Conservation (phyloP, 2,329 filamentous ascomycete species). For the Exophiala calicioides region DNA sequence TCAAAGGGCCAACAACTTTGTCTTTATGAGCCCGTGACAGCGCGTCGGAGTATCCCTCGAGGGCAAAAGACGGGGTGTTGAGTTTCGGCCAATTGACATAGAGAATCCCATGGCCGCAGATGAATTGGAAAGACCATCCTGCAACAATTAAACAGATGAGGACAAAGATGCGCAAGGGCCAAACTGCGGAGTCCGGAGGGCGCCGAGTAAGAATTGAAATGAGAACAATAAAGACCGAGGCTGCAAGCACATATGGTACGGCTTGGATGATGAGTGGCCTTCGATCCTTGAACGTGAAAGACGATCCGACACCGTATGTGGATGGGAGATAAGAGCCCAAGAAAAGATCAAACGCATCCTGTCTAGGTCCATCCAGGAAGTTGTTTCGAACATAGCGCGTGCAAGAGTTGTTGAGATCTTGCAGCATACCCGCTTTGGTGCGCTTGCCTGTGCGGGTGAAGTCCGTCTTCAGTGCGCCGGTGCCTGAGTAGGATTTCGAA, state of each 20-base stretch:
- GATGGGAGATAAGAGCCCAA: slow-evolving; percentile 80
- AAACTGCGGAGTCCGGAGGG: slow-evolving; percentile 70
- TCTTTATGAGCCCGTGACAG: slow-evolving; percentile 80
- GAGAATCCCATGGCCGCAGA: slow-evolving; percentile 82
- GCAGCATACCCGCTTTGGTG: slow-evolving; percentile 79
- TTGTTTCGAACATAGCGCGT: slow-evolving; percentile 93
- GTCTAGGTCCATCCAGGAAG: slow-evolving; percentile 87
- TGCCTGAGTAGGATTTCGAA: slow-evolving; percentile 88
- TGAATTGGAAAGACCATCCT: slow-evolving; percentile 73
- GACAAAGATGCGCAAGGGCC: slow-evolving; percentile 79
- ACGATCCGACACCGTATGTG: slow-evolving; percentile 67
- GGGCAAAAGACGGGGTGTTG: slow-evolving; percentile 81
- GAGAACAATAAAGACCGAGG: slow-evolving; percentile 80
- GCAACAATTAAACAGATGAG: slow-evolving; percentile 73
- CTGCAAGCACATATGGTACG: slow-evolving; percentile 87
- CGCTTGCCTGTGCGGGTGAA: slow-evolving; percentile 91
- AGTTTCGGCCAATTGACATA: slow-evolving; percentile 99
- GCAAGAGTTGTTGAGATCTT: slow-evolving; percentile 84
- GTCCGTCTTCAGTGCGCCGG: slow-evolving; percentile 96
- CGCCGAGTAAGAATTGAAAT: slow-evolving; percentile 72
- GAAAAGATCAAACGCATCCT: slow-evolving; percentile 95
- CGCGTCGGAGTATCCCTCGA: slow-evolving; percentile 86
- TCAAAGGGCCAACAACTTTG: slow-evolving; percentile 73
- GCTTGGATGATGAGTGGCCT: slow-evolving; percentile 85
- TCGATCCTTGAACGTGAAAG: slow-evolving; percentile 77